Evolutionary conservation across 352 stramenopile species (phyloP), one percentile per base, ranked within the genome.

Genomic region (Globisporangium nunn): DNA sequence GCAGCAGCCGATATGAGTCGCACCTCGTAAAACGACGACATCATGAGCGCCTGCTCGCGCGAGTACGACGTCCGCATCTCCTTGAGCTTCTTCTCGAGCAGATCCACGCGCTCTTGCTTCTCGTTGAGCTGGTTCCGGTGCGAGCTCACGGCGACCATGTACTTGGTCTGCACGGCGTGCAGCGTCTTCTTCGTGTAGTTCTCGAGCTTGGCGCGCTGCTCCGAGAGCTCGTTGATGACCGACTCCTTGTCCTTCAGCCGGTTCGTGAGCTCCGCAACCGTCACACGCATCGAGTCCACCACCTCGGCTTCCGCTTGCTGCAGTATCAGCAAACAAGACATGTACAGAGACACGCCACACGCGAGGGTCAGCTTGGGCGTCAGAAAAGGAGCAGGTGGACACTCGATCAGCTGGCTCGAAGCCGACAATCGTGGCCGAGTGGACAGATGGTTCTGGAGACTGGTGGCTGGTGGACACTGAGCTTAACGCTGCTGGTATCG

Each of bases 101-200:
- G 79, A 50, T 91, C 81, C 58, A 93, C 77, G 44, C 78, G 78
- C 63, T 93, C 82, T 43, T 93, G 76, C 60, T 91, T 91, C 61
- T 95, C 86, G 58, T 82, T 82, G 59, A 95, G 64, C 68, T 95
- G 86, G 68, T 94, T 95, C 58, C 82, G 81, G 57, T 95, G 84
- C 4, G 84, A 91, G 56, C 83, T 93, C 49, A 95, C 82, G 10
- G 84, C 81, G 31, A 95, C 83, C 81, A 93, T 93, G 68, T 95
- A 95, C 71, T 95, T 95, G 56, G 80, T 93, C 67, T 95, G 86
- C 44, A 95, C 84, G n/a, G 82, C 82, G 64, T 94, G 81, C 41
- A 95, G 75, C 31, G 86, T 95, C 66, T 95, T 95, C 68, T 91
- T 91, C 6, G 86, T 95, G 74, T 95, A 95, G 45, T 88, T 95